phyloP scores from a whole-genome alignment of 306 rosid genomes.

The Alnus glutinosa region DNA sequence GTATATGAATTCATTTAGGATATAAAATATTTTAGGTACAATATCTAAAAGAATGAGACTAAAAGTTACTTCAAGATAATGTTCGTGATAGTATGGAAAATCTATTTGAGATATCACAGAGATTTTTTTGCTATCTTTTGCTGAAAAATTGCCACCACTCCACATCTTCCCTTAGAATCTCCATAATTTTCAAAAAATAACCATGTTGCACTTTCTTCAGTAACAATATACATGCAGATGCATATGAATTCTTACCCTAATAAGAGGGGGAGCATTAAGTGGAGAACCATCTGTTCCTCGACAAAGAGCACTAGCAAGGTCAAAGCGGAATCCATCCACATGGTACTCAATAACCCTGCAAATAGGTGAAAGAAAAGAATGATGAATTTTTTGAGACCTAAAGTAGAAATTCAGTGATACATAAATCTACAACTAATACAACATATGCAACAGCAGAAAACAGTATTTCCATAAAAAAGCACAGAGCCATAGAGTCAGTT shows the following conservation, averaged over 20 bases:
- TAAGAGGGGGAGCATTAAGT: slow-evolving; percentile 72
- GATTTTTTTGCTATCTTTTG: slow-evolving; percentile 2
- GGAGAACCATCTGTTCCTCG: slow-evolving; percentile 89
- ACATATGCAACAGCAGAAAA: slow-evolving; percentile 4
- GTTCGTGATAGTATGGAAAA: not conserved
- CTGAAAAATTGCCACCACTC: slow-evolving; percentile 5
- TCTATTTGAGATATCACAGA: not conserved
- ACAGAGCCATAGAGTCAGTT: not conserved
- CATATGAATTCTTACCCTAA: slow-evolving; percentile 57
- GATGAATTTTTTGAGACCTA: slow-evolving; percentile 1
- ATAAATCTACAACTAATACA: slow-evolving; percentile 2
- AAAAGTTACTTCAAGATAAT: not conserved
- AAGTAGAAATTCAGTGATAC: not conserved
- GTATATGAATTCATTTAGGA: not conserved
- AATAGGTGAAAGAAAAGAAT: slow-evolving; percentile 25
- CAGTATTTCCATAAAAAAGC: not conserved
- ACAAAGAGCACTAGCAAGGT: slow-evolving; percentile 89
- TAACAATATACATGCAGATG: slow-evolving; percentile 2
- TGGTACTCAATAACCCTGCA: slow-evolving; percentile 92
- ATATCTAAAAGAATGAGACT: not conserved
- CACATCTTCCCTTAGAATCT: slow-evolving; percentile 10
- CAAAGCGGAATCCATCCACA: slow-evolving; percentile 97
- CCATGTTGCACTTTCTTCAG: not conserved
- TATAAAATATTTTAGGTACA: not conserved
- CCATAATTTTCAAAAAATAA: slow-evolving; percentile 9